These are phyloP conservation scores for Plasmodium vivax DNA, from an alignment of 169 alveolate species.

Conservation along the genomic window DNA sequence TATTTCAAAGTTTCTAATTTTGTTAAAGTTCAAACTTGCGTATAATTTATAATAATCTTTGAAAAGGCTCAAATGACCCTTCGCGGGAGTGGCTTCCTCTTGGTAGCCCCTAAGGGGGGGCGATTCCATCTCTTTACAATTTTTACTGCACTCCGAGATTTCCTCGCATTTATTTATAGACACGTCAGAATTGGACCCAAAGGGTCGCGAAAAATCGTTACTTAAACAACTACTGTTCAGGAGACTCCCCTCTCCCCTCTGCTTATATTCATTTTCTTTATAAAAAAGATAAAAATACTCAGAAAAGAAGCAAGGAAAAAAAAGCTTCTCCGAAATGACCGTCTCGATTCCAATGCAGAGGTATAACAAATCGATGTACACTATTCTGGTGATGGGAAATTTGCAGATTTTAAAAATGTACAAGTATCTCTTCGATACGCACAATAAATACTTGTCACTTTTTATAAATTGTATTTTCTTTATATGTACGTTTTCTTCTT, in stretches of 20 bases:
- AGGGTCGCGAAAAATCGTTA: slow-evolving; percentile 3
- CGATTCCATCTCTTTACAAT: not conserved
- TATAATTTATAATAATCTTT: slow-evolving; percentile 42
- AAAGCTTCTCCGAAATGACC: slow-evolving; percentile 30
- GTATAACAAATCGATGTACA: slow-evolving; percentile 47
- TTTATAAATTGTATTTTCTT: slow-evolving; percentile 60
- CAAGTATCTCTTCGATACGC: slow-evolving; percentile 61
- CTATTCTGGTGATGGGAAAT: slow-evolving; percentile 34
- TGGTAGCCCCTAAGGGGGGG: not conserved
- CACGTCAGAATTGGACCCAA: not conserved
- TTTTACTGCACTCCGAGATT: slow-evolving; percentile 1
- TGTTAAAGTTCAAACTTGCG: slow-evolving; percentile 12
- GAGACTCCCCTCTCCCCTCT: not conserved
- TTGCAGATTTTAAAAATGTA: slow-evolving; percentile 36
- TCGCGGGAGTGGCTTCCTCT: not conserved
- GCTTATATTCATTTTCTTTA: slow-evolving; percentile 29
- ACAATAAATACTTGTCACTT: slow-evolving; percentile 41
- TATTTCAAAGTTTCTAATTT: slow-evolving; percentile 48
- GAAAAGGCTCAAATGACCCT: slow-evolving; percentile 41
- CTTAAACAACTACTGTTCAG: not conserved
- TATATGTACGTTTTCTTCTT: slow-evolving; percentile 55
- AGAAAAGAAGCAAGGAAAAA: slow-evolving; percentile 73
- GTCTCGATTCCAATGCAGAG: slow-evolving; percentile 69
- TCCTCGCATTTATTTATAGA: slow-evolving; percentile 8
- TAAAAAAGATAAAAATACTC: slow-evolving; percentile 50